phyloP scores from a whole-genome alignment of 495 filamentous ascomycete species.

The Penicillium turbatum region DNA sequence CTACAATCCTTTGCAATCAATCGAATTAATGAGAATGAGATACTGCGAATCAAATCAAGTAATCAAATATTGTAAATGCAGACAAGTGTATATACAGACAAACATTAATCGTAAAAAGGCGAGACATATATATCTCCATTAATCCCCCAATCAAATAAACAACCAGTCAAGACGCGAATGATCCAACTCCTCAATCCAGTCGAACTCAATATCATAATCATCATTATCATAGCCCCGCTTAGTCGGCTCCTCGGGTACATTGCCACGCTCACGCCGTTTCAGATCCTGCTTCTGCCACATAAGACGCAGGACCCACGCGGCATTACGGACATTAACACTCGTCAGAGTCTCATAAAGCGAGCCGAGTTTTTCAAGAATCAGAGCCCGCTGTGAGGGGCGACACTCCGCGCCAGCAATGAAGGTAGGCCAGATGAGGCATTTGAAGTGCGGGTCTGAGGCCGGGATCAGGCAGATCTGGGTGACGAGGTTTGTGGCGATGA shows the following conservation, averaged over 20 bases:
- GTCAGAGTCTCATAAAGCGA: constrained; percentile 38
- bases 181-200: constrained; percentile 47
- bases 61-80: background rate
- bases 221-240: constrained; percentile 11
- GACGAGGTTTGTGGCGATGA: constrained; percentile 34
- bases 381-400: constrained; percentile 30
- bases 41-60: background rate
- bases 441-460: constrained; percentile 41
- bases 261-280: constrained; percentile 14
- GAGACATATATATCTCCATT: background rate
- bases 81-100: background rate
- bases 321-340: constrained; percentile 45
- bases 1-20: background rate
- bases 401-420: constrained; percentile 48
- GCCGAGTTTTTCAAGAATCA: constrained; percentile 36
- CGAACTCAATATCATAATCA: constrained; percentile 34
- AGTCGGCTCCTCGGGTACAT: background rate
- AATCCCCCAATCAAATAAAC: constrained; percentile 34
- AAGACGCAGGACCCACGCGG: constrained; percentile 42
- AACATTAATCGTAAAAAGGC: constrained; percentile 4
- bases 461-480: constrained; percentile 37
- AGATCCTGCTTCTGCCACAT: constrained; percentile 47
- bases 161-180: constrained; percentile 44
- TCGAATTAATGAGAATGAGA: background rate
- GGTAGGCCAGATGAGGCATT: constrained; percentile 47